Evolutionary conservation across 1,139 yeast species (phyloP), one percentile per base, ranked within the genome.

Genomic region (Petasospora rhodanensis): DNA sequence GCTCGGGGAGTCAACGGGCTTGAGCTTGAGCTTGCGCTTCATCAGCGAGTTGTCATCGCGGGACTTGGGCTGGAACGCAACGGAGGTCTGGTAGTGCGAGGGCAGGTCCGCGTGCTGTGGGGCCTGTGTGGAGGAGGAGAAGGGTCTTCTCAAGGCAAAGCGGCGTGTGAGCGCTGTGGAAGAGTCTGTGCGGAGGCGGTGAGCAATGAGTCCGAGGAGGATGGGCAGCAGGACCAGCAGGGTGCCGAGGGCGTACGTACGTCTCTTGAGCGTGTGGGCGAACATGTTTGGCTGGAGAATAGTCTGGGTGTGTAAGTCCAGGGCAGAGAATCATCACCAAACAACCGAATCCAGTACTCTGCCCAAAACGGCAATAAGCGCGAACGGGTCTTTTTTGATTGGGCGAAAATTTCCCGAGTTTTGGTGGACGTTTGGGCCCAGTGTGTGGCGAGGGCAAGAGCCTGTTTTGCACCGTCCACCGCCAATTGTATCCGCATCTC

Each of bases 51-150:
- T 57, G 45, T 75, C 76, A 22, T 66, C 70, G 37, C 91, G 61
- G 47, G 76, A 79, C 53, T 82, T 82, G 7, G 91, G 84, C 50
- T 78, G 81, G 54, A 67, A 82, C 1, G 87, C 84, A 23, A 81
- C 84, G 0, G 85, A 74, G 7, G 78, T 64, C 26, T 73, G 66
- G 53, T 73, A 79, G 26, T 62, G 62, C 24, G 61, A 50, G 6
- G 47, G 42, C 2, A 43, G 18, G 16, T 38, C 45, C 17, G n/a
- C 21, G 15, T 21, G 29, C 14, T 15, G 39, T 24, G 37, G 13
- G 7, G 42, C n/a, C n/a, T n/a, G 27, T 6, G 42, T 26, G 17
- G 42, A 30, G 13, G 41, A 13, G n/a, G 39, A 36, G 34, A 29
- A 39, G 14, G 38, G 28, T 16, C 26, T 20, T 24, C 37, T 34